Base-by-base conservation (phyloP, 1,284 basidiomycete genomes). In the Prillingera fragicola region DNA sequence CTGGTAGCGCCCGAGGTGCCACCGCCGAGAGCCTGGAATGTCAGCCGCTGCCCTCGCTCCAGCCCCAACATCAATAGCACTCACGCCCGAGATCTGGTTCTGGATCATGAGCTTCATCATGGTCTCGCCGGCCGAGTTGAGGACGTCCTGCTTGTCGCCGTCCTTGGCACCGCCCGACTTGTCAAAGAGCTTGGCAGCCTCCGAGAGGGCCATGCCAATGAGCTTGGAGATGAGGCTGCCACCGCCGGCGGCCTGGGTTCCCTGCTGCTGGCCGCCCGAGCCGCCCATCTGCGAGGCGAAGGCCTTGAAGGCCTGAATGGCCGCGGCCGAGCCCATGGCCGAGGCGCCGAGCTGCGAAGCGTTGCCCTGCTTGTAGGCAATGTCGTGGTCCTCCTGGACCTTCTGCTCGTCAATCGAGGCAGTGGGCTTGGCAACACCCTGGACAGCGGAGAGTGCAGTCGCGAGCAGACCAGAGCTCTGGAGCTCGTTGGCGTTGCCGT, bases 81-180 rank as follows among this genome's bases (percentile, higher is more conserved):
- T 56, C 40, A 64, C 65, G n/a, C 65, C 66, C 34, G 57, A 52
- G 41, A 69, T 50, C 54, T 69, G 68, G 47, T 56, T 63, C 68
- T 73, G 74, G 59, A 42, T 82, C 79, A 48, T 83, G 61, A 89
- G 73, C 71, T 90, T 89, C 79, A 88, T 82, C 45, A 86, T 79
- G 1, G 83, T 87, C 79, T 83, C 82, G 4, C 83, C 86, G 34
- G 87, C 87, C 13, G 83, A 78, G 55, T 84, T 86, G 59, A 90
- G 79, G 5, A 81, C 82, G 59, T 86, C 84, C 59, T 87, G 85
- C 71, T 90, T 88, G 62, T 78, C 78, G 13, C 82, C 83, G 19
- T 53, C 45, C 17, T 78, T 75, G 1, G 80, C 72, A n/a, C 83
- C 83, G 14, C 79, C 80, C 25, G 78, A 77, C 56, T 77, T 72